Conservation (phyloP, 2,329 filamentous ascomycete species). For the Cytospora leucostoma region DNA sequence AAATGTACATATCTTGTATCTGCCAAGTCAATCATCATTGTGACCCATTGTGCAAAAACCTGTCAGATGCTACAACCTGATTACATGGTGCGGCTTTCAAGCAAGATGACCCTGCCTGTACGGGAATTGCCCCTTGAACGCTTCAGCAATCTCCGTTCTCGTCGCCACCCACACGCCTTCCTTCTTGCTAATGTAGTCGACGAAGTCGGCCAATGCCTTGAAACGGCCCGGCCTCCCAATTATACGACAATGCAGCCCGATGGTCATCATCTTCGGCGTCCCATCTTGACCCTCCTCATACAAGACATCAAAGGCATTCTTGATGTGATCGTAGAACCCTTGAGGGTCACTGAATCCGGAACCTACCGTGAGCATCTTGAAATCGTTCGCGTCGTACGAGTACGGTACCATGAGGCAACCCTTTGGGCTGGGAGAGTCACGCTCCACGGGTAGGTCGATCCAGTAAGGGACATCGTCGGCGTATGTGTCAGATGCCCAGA, state of each 20-base stretch:
- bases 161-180: constrained; percentile 57
- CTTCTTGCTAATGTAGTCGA: constrained; percentile 54
- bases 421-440: constrained; percentile 41
- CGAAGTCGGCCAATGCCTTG: constrained; percentile 52
- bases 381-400: constrained; percentile 58
- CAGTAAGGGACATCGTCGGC: constrained; percentile 59
- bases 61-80: too few species aligned
- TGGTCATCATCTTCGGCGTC: constrained; percentile 59
- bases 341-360: constrained; percentile 48
- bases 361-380: constrained; percentile 42
- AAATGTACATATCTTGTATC: too few species aligned
- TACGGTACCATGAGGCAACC: constrained; percentile 58
- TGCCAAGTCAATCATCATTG: too few species aligned
- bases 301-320: constrained; percentile 54
- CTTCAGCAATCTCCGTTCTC: constrained; percentile 52
- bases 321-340: constrained; percentile 49
- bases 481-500: constrained; percentile 54
- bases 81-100: not conserved
- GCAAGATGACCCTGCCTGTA: constrained; percentile 46
- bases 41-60: too few species aligned
- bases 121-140: constrained; percentile 50
- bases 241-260: constrained; percentile 55
- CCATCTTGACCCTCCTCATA: constrained; percentile 53
- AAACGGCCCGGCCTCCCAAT: constrained; percentile 55
- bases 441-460: constrained; percentile 54